These are phyloP conservation scores for Penicillium sp. DNA, from an alignment of 2,329 filamentous ascomycete genomes.

Conservation along the genomic window DNA sequence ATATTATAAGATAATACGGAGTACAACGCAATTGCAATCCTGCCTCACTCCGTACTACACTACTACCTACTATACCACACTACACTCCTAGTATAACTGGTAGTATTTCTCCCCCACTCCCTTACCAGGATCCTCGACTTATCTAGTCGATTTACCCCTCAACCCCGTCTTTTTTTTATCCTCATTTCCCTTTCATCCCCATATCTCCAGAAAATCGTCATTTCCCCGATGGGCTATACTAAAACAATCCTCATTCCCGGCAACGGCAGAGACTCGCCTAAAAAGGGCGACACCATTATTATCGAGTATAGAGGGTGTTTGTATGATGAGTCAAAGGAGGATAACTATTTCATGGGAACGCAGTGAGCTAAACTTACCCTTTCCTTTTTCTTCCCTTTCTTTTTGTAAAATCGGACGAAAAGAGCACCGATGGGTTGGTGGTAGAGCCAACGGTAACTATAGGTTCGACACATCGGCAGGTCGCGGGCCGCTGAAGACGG, in stretches of 20 bases:
- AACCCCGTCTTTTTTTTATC: background rate
- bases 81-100: background rate
- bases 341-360: slow-evolving; percentile 63
- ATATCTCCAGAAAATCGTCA: background rate
- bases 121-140: background rate
- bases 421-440: background rate
- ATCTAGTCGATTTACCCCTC: background rate
- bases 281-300: slow-evolving; percentile 72
- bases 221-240: slow-evolving; percentile 68
- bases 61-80: background rate
- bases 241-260: slow-evolving; percentile 70
- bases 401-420: background rate
- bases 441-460: slow-evolving; percentile 42
- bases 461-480: slow-evolving; percentile 83
- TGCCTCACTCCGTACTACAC: background rate
- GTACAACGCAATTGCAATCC: background rate
- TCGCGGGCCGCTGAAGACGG: slow-evolving; percentile 74
- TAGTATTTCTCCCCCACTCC: background rate
- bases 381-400: background rate
- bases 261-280: slow-evolving; percentile 64
- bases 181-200: background rate
- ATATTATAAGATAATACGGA: background rate
- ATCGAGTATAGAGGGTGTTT: slow-evolving; percentile 94
- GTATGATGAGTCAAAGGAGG: slow-evolving; percentile 66
- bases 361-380: slow-evolving; percentile 60